Conservation (phyloP, 169 alveolate species). For the Plasmodium sp. region DNA sequence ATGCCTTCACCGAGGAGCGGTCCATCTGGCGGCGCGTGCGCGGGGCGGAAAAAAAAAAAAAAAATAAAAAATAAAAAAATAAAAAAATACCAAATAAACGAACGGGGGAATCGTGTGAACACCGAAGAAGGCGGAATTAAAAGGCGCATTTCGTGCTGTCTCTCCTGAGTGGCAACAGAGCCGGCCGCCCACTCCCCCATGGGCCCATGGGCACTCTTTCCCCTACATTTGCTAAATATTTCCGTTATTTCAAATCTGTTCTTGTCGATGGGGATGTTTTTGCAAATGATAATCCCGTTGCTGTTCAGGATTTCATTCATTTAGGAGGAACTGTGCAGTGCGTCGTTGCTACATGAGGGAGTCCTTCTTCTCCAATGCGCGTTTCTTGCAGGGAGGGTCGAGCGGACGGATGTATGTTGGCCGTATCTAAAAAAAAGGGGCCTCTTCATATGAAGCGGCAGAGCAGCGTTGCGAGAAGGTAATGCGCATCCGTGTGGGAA, state of each 20-base stretch:
- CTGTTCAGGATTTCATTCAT: constrained; percentile 47
- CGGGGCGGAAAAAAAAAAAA: background rate
- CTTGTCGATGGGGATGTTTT: constrained; percentile 27
- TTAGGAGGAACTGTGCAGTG: background rate
- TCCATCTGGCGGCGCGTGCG: constrained; percentile 31
- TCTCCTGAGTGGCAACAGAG: background rate
- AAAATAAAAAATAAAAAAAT: no score
- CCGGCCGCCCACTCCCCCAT: background rate
- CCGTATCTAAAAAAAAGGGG: background rate
- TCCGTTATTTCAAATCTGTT: constrained; percentile 64
- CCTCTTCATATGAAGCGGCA: background rate
- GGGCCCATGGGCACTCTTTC: background rate
- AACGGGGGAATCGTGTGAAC: background rate
- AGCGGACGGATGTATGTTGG: background rate
- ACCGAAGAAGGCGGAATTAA: background rate
- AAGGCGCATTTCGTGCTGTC: background rate
- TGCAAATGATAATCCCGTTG: constrained; percentile 39
- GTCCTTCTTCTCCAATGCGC: background rate
- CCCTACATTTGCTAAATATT: constrained; percentile 55
- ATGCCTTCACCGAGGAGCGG: constrained; percentile 56
- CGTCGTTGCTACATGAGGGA: background rate
- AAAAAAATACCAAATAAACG: no score
- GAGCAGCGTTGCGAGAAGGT: background rate
- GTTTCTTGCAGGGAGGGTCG: background rate
- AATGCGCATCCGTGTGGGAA: background rate